Base-by-base conservation (phyloP, 371 early-diverging fungal species). In the Synchytrium microbalum region DNA sequence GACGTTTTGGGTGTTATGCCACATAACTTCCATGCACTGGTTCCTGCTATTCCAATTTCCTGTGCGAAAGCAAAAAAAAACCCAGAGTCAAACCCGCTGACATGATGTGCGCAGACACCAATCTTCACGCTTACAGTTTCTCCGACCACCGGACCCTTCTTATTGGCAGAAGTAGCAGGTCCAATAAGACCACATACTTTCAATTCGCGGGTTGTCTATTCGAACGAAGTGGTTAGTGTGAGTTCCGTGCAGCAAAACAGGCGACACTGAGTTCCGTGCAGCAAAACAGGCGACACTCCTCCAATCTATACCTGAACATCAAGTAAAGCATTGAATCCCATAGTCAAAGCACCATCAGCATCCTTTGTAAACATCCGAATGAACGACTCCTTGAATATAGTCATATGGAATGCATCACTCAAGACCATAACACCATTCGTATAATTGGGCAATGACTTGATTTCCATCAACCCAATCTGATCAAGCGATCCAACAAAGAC, bases 301-400 rank as follows among this genome's bases (percentile, higher is more conserved):
- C 58, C 33, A 54, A n/a, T 29, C 27, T 66, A 24, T 78, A 86
- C 86, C 79, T 86, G 87, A 25, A 99, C 95, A 72, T 96, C 96
- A 38, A 99, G 76, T 3, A 93, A 92, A n/a, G 95, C 99, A 76
- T 99, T 99, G 79, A 99, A 99, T 14, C 94, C 99, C 91, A 94
- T 90, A 69, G 85, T 83, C 71, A 99, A 77, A 63, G 87, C 80
- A 13, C 92, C 95, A 60, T 91, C 87, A 14, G 82, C 84, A 68
- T 96, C 96, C 76, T 92, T 95, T 62, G 82, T 86, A 79, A 96
- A 92, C 52, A 98, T 72, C 51, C 92, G 84, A 70, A 92, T 89
- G 86, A 94, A 95, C 68, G 92, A 90, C 75, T 96, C 93, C 79
- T 95, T 96, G 82, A 98, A 98, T 57, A 98, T 92, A 29, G 90